Percentiles rank a stretch among this genome's conserved stretches.
Evolutionary conservation across 2,329 filamentous ascomycete species (phyloP).

Genomic region (Thelonectria rubi): DNA sequence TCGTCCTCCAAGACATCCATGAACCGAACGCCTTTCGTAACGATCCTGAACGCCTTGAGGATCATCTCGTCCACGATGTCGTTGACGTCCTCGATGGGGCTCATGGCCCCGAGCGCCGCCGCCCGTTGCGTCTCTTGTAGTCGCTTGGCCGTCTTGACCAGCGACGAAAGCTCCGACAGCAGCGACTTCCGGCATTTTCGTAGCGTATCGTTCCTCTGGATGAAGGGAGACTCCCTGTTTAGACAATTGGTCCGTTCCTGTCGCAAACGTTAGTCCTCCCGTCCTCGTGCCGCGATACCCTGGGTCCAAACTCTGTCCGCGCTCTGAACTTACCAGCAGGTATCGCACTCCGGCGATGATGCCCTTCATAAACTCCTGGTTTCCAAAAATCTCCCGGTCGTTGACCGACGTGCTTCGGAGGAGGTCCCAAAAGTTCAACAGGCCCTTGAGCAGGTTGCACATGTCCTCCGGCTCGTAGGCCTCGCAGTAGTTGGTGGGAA

Average conservation of each 20-base stretch:
- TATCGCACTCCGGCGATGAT: conserved; percentile 93
- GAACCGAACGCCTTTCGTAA: conserved; percentile 90
- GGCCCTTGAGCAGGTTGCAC: conserved; percentile 81
- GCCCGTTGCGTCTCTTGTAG: conserved; percentile 77
- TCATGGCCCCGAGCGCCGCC: conserved; percentile 36
- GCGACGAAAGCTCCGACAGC: conserved; percentile 85
- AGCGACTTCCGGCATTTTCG: conserved; percentile 86
- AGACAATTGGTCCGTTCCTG: conserved; percentile 90
- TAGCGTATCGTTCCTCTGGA: conserved; percentile 79
- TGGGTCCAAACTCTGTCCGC: background rate
- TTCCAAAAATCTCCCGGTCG: conserved; percentile 81
- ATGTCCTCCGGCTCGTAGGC: conserved; percentile 91
- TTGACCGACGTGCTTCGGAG: conserved; percentile 80
- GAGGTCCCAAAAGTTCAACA: conserved; percentile 93
- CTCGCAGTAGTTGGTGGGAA: conserved; percentile 98
- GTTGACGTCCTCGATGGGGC: conserved; percentile 68
- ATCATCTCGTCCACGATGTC: conserved; percentile 92
- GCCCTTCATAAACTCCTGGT: conserved; percentile 93
- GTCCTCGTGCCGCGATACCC: background rate
- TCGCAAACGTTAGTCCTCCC: conserved; percentile 12
- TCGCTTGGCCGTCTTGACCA: conserved; percentile 89
- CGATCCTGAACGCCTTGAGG: conserved; percentile 90
- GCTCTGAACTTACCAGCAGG: conserved; percentile 73
- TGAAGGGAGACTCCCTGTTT: conserved; percentile 78
- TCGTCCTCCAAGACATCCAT: conserved; percentile 84